Percentiles rank a stretch among this genome's conserved stretches.
Conservation (phyloP, 768 basidiomycete species). For the Trametes cinnabarina region DNA sequence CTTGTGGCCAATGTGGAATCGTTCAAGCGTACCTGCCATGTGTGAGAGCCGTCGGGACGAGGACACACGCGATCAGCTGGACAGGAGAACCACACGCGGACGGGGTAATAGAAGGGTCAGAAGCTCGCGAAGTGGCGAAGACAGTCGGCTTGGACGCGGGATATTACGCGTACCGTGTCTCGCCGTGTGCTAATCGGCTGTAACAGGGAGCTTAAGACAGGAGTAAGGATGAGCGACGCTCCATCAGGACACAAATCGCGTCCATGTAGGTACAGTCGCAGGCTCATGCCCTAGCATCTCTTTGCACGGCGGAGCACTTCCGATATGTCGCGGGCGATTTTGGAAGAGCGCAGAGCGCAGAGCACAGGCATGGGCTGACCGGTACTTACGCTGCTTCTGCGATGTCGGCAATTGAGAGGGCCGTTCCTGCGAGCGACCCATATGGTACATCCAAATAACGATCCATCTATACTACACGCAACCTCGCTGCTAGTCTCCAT, state of each 20-base stretch:
- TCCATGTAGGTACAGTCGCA: too few species aligned
- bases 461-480: slow-evolving; percentile 1
- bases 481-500: background rate
- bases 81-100: background rate
- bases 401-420: too few species aligned
- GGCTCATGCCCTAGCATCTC: too few species aligned
- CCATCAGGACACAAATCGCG: too few species aligned
- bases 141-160: background rate
- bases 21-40: background rate
- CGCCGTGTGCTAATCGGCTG: background rate
- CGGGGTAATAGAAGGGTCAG: background rate
- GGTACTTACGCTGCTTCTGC: too few species aligned
- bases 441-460: background rate
- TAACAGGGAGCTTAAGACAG: background rate
- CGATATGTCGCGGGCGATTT: too few species aligned
- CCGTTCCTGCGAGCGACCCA: background rate
- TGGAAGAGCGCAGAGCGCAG: too few species aligned
- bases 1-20: slow-evolving; percentile 1
- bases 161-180: background rate
- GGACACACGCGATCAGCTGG: background rate
- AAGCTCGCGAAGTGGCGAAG: background rate
- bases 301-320: too few species aligned
- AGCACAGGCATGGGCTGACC: background rate
- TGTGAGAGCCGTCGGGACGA: background rate
- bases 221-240: too few species aligned